Evolutionary conservation across 108 stramenopile species (phyloP).

Genomic region (Cyclotella cryptica): DNA sequence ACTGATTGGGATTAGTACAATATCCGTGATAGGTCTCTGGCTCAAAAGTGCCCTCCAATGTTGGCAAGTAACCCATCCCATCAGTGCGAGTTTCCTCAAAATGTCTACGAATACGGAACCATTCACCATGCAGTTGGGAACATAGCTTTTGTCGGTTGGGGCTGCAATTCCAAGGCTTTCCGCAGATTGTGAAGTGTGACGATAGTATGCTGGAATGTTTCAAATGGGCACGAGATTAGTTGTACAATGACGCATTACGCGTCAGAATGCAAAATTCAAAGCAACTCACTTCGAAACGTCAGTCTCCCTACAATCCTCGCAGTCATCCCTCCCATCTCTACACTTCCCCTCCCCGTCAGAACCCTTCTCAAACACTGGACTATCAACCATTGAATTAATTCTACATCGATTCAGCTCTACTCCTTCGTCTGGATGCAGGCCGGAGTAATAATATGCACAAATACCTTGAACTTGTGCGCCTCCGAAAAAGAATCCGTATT

Average conservation of each 20-base stretch:
- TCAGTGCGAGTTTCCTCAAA: slow-evolving; percentile 63
- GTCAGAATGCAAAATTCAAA: neutral
- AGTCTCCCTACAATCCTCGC: slow-evolving; percentile 76
- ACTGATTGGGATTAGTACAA: slow-evolving; percentile 65
- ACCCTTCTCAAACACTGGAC: slow-evolving; percentile 48
- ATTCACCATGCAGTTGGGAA: slow-evolving; percentile 74
- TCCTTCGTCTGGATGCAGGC: slow-evolving; percentile 32
- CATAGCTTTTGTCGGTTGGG: slow-evolving; percentile 47
- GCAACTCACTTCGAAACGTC: slow-evolving; percentile 28
- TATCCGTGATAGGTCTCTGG: slow-evolving; percentile 68
- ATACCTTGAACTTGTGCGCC: slow-evolving; percentile 80
- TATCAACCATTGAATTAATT: slow-evolving; percentile 74
- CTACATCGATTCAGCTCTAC: slow-evolving; percentile 69
- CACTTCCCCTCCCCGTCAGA: slow-evolving; percentile 43
- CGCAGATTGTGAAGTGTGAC: slow-evolving; percentile 87
- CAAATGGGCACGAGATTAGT: neutral
- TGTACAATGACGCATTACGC: neutral
- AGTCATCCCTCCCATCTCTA: slow-evolving; percentile 55
- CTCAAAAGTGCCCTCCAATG: slow-evolving; percentile 41
- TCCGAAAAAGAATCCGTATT: slow-evolving; percentile 72
- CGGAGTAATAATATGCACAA: slow-evolving; percentile 71
- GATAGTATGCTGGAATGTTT: slow-evolving; percentile 50
- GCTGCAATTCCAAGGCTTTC: slow-evolving; percentile 83
- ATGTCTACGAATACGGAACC: slow-evolving; percentile 79
- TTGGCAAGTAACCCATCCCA: slow-evolving; percentile 31